Conservation (phyloP, 192 early-diverging fungal species). For the Cetraspora pellucida region DNA sequence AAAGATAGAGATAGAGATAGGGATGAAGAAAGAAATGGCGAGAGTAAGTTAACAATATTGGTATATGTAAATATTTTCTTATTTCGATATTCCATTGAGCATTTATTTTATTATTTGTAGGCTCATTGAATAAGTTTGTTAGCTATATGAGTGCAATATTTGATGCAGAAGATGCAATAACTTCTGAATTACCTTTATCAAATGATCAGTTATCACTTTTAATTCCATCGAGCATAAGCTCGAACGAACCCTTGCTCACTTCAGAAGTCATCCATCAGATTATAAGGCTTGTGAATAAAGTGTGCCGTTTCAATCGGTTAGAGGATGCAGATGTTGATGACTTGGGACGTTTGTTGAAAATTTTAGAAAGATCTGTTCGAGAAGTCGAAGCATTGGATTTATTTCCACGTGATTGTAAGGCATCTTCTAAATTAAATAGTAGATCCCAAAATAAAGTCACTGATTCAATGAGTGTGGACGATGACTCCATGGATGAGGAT, state of each 20-base stretch:
- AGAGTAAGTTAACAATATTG: constrained; percentile 13
- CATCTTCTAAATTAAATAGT: background rate
- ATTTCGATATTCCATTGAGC: background rate
- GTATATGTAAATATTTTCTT: background rate
- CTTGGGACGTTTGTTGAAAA: constrained; percentile 23
- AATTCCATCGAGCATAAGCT: constrained; percentile 6
- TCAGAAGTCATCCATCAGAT: constrained; percentile 3
- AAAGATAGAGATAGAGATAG: background rate
- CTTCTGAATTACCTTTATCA: background rate
- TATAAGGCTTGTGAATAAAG: constrained; percentile 29
- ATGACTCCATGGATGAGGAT: constrained; percentile 21
- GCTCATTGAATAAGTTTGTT: constrained; percentile 14
- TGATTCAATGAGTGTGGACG: constrained; percentile 7
- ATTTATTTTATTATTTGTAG: background rate
- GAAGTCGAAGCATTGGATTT: constrained; percentile 25
- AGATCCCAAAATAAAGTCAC: background rate
- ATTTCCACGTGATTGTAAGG: background rate
- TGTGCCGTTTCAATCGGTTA: constrained; percentile 12
- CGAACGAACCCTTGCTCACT: constrained; percentile 24
- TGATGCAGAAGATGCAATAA: constrained; percentile 28
- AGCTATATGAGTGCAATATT: constrained; percentile 31
- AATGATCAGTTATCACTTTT: background rate
- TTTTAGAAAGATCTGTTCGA: constrained; percentile 27
- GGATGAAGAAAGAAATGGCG: constrained; percentile 31
- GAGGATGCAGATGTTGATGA: constrained; percentile 33